phyloP scores from a whole-genome alignment of 2,329 filamentous ascomycete species.

The Neopestalotiopsis sp. region DNA sequence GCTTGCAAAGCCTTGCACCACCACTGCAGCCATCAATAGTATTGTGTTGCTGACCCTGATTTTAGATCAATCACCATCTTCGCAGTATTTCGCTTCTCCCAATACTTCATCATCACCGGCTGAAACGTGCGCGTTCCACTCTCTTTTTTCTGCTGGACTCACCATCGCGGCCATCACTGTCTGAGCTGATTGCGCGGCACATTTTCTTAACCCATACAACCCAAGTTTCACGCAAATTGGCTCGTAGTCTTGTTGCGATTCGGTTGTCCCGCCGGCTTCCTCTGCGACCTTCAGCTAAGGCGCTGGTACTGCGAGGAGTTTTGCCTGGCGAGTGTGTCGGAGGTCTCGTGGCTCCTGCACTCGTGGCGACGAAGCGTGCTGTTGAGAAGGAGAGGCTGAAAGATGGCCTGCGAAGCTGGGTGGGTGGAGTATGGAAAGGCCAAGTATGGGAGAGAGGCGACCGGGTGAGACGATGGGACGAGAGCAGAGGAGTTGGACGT shows the following conservation, averaged over 20 bases:
- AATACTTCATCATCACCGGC: slow-evolving; percentile 67
- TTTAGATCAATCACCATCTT: slow-evolving; percentile 65
- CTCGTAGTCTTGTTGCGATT: slow-evolving; percentile 69
- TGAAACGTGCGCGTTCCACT: slow-evolving; percentile 59
- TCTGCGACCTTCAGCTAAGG: slow-evolving; percentile 62
- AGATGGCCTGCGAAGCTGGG: slow-evolving; percentile 68
- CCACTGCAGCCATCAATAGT: not conserved
- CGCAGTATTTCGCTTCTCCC: slow-evolving; percentile 67
- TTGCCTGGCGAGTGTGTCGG: slow-evolving; percentile 67
- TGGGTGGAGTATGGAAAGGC: slow-evolving; percentile 62
- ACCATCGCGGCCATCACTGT: slow-evolving; percentile 62
- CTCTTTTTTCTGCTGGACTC: slow-evolving; percentile 63
- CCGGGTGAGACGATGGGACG: slow-evolving; percentile 52
- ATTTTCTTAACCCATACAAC: slow-evolving; percentile 74
- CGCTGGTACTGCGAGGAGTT: slow-evolving; percentile 67
- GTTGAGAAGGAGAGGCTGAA: slow-evolving; percentile 73
- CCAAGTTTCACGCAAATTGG: slow-evolving; percentile 67
- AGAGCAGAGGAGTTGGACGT: slow-evolving; percentile 57
- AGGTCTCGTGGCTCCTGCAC: slow-evolving; percentile 58
- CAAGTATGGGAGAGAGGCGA: slow-evolving; percentile 58
- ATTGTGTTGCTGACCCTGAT: slow-evolving; percentile 7
- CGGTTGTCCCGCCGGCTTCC: slow-evolving; percentile 67
- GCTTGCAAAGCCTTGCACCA: too few relatives aligned
- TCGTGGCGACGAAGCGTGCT: slow-evolving; percentile 66
- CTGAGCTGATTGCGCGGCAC: slow-evolving; percentile 66